Evolutionary conservation across 2,329 filamentous ascomycete genomes (phyloP).

Genomic region (Aureobasidium melanogenum): DNA sequence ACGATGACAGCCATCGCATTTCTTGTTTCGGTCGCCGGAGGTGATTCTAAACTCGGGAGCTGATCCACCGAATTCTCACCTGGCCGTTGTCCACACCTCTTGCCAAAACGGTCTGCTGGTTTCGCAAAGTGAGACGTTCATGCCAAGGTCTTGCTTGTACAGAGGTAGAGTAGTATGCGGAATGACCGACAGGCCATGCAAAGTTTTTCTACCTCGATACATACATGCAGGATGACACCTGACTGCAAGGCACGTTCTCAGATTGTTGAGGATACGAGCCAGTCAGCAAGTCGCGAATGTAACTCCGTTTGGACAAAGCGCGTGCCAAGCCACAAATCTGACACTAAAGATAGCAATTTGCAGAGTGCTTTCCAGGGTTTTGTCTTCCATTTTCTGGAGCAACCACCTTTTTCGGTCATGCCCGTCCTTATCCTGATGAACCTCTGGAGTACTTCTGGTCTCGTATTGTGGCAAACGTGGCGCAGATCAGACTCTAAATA

Average conservation of each 20-base stretch:
- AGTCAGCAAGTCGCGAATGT: not conserved
- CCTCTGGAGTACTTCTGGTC: not conserved
- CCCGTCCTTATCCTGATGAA: not conserved
- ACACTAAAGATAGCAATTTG: not conserved
- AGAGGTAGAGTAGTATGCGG: not conserved
- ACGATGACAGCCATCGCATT: not conserved
- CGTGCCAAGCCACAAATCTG: not conserved
- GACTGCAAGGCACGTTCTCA: not conserved
- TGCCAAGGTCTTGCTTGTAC: not conserved
- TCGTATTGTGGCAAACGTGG: constrained; percentile 5
- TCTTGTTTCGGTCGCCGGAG: not conserved
- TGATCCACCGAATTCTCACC: not conserved
- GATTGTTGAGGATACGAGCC: constrained; percentile 1
- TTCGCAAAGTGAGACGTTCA: not conserved
- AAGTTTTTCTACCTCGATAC: not conserved
- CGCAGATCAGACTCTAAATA: not conserved
- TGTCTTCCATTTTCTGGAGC: not conserved
- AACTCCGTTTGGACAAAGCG: not conserved
- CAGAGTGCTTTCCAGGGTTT: not conserved
- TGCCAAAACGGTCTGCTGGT: not conserved
- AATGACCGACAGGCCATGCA: not conserved
- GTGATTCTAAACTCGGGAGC: not conserved
- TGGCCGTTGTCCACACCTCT: not conserved
- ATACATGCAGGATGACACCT: not conserved
- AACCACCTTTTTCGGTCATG: not conserved